phyloP scores from a whole-genome alignment of 352 stramenopile species.

The Phytophthora uliginosa region DNA sequence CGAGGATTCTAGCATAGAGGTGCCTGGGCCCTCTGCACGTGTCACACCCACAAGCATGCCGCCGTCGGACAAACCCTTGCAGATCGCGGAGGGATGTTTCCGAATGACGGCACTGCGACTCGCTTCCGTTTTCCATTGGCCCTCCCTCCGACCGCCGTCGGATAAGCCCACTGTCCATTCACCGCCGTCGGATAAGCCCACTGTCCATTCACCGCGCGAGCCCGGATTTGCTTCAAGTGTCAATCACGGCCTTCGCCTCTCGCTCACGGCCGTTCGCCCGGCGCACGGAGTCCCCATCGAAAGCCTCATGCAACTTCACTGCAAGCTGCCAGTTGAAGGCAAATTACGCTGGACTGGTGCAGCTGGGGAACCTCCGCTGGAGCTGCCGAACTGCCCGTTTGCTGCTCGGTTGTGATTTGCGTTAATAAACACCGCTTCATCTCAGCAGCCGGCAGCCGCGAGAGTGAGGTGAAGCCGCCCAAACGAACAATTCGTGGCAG shows the following conservation, averaged over 20 bases:
- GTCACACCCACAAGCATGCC: constrained; percentile 20
- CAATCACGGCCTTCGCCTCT: background rate
- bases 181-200: constrained; percentile 15
- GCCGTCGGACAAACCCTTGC: constrained; percentile 32
- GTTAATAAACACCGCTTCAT: background rate
- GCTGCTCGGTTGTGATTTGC: background rate
- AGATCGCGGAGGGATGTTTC: constrained; percentile 9
- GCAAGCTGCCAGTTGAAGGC: background rate
- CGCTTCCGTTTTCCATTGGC: constrained; percentile 3
- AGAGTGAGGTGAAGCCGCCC: background rate
- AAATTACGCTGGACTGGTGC: background rate
- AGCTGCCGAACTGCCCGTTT: background rate
- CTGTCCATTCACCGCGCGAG: constrained; percentile 10
- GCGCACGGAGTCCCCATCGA: background rate
- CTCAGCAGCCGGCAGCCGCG: background rate
- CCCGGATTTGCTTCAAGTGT: constrained; percentile 10
- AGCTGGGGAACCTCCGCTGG: background rate
- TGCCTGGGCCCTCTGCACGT: constrained; percentile 12
- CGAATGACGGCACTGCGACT: background rate
- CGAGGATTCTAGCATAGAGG: constrained; percentile 16
- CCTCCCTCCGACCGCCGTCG: constrained; percentile 2
- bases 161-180: constrained; percentile 17
- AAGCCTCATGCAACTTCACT: background rate
- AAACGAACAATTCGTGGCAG: background rate
- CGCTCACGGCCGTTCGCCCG: background rate